Evolutionary conservation across 2,329 filamentous ascomycete species (phyloP), one percentile per base, ranked within the genome.

Genomic region (Mollisiaceae sp.): DNA sequence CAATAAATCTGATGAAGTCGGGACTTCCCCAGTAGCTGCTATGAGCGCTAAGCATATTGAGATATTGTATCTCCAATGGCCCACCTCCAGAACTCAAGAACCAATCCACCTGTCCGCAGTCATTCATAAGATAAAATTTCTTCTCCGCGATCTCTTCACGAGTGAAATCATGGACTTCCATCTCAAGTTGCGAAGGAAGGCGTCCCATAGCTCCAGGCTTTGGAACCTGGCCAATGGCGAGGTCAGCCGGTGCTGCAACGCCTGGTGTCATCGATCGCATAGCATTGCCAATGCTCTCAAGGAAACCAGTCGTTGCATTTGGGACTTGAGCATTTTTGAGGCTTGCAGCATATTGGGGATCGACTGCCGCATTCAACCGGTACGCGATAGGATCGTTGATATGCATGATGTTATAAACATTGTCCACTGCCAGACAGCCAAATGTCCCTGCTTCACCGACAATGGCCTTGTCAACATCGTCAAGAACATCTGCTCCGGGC

Each of bases 31-130:
- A 99, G 78, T 99, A 99, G 76, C 91, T 94, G 63, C 92, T 93
- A 78, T 99, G 95, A 9, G 95, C 95, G 64, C 93, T 92, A 62
- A 99, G 80, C 95, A 99, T 99, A 71, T 97, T 97, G 41, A 98
- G 79, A 76, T 99, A 99, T 78, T 98, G 94, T 27, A 97, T 93
- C 78, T 97, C 95, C 41, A 99, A 81, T 4, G 94, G 90, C 0
- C 95, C 95, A 1, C 92, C 91, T 0, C 93, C 91, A 8, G 92
- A 93, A 58, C 88, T 88, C 58, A 99, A 81, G 73, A 90, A 96
- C 78, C 88, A 99, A 77, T 99, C 95, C 47, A 99, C 89, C 78
- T 99, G 95, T 0, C 94, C 94, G 70, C 98, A 98, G 73, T 99
- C 95, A 72, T 99, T 99, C 4, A 99, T 85, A 8, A 97, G 78